These are phyloP conservation scores for Gastrodia elata DNA, from an alignment of 106 monocot genomes.

Conservation along the genomic window DNA sequence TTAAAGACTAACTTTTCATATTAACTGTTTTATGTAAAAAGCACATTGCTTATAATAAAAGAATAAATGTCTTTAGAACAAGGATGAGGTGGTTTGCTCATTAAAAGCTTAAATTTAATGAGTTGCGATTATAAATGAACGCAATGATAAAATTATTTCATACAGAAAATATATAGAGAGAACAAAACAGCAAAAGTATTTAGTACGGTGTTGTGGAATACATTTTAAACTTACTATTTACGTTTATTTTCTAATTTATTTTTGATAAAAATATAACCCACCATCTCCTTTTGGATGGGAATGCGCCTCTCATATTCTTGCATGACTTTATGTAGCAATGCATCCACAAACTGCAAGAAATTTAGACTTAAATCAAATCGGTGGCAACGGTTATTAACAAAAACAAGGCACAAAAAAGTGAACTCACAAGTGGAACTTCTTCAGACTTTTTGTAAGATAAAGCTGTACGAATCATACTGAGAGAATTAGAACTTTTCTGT, in stretches of 20 bases:
- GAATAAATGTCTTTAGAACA: too few relatives aligned
- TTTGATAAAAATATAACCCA: conserved; percentile 15
- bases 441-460: conserved; percentile 77
- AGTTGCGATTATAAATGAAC: too few relatives aligned
- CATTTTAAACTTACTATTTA: neutral
- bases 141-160: neutral
- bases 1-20: conserved; percentile 28
- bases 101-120: neutral
- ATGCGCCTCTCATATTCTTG: conserved; percentile 72
- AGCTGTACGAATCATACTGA: conserved; percentile 50
- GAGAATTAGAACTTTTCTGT: conserved; percentile 48
- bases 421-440: conserved; percentile 71
- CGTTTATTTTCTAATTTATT: neutral
- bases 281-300: conserved; percentile 62
- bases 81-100: neutral
- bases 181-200: neutral
- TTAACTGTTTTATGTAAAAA: neutral
- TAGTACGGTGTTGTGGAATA: too few relatives aligned
- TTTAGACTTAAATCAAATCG: neutral
- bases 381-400: neutral
- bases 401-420: neutral
- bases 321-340: conserved; percentile 64
- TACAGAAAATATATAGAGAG: neutral
- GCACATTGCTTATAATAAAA: neutral
- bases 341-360: conserved; percentile 62